A percentile compares a stretch with the other conserved stretches of the same genome.
Evolutionary conservation across 352 stramenopile genomes (phyloP).

Genomic region (Nothophytophthora sp.): DNA sequence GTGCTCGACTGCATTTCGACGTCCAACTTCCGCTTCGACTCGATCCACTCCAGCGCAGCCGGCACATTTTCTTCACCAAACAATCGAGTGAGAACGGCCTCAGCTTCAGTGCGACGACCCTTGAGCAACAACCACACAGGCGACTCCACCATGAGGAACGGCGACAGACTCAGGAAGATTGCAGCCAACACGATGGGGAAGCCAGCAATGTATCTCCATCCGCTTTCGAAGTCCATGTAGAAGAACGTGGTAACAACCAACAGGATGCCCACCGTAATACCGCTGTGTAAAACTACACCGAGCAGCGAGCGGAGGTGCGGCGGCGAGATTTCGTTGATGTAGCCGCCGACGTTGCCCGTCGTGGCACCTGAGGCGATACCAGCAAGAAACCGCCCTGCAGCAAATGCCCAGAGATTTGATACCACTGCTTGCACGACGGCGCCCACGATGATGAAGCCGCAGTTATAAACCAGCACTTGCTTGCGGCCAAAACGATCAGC

Average conservation of each 20-base stretch:
- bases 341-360: slow-evolving; percentile 38
- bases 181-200: slow-evolving; percentile 54
- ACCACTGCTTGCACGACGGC: slow-evolving; percentile 29
- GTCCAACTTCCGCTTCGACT: slow-evolving; percentile 36
- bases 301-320: slow-evolving; percentile 40
- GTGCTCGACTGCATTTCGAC: slow-evolving; percentile 31
- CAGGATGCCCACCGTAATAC: slow-evolving; percentile 43
- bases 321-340: slow-evolving; percentile 53
- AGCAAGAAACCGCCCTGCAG: slow-evolving; percentile 44
- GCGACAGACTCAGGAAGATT: slow-evolving; percentile 44
- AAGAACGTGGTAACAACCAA: slow-evolving; percentile 53
- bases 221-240: slow-evolving; percentile 47
- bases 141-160: slow-evolving; percentile 53
- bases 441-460: slow-evolving; percentile 39
- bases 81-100: slow-evolving; percentile 30
- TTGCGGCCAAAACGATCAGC: slow-evolving; percentile 43
- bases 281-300: slow-evolving; percentile 35
- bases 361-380: slow-evolving; percentile 53
- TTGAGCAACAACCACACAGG: slow-evolving; percentile 52
- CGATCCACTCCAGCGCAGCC: slow-evolving; percentile 37
- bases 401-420: slow-evolving; percentile 37
- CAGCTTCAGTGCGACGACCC: slow-evolving; percentile 28
- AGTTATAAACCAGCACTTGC: slow-evolving; percentile 42
- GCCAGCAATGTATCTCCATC: slow-evolving; percentile 61
- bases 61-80: slow-evolving; percentile 40